A percentile compares a stretch with the other conserved stretches of the same genome.
phyloP scores from a whole-genome alignment of 2,329 filamentous ascomycete genomes.

The Gnomoniopsis smithogilvyi region DNA sequence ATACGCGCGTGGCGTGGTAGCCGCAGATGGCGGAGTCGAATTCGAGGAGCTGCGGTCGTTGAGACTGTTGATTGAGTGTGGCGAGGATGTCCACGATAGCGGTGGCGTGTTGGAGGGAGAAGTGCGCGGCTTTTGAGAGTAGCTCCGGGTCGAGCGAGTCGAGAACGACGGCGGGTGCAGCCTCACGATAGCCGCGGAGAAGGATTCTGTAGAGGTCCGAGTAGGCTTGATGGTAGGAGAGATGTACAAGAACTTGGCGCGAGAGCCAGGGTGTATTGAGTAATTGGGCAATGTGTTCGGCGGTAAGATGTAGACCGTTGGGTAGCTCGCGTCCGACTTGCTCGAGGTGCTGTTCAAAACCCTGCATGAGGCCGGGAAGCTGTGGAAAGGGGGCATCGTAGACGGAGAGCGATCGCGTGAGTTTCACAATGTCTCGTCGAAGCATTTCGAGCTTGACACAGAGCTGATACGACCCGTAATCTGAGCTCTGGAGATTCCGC shows the following conservation, averaged over 20 bases:
- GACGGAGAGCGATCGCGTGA: constrained; percentile 15
- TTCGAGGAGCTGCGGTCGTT: constrained; percentile 17
- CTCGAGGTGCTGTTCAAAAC: constrained; percentile 14
- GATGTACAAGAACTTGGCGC: constrained; percentile 28
- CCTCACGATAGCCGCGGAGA: constrained; percentile 37
- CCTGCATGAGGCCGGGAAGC: constrained; percentile 12
- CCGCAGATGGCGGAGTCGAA: constrained; percentile 24
- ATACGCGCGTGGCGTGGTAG: constrained; percentile 21
- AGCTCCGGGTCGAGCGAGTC: constrained; percentile 26
- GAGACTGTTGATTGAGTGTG: constrained; percentile 21
- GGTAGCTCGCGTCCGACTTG: constrained; percentile 9
- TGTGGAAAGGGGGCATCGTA: constrained; percentile 9
- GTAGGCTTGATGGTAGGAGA: constrained; percentile 39
- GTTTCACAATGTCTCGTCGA: constrained; percentile 20
- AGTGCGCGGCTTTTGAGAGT: constrained; percentile 25
- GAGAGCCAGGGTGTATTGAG: constrained; percentile 21
- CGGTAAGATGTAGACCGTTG: constrained; percentile 1
- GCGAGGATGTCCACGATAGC: constrained; percentile 19
- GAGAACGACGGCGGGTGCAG: constrained; percentile 31
- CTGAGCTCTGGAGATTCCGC: constrained; percentile 4
- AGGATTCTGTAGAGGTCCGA: constrained; percentile 43
- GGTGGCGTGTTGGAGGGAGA: constrained; percentile 14
- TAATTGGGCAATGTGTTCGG: constrained; percentile 3
- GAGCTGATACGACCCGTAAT: constrained; percentile 17
- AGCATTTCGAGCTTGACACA: constrained; percentile 23